Evolutionary conservation across 352 stramenopile species (phyloP), one percentile per base, ranked within the genome.

Genomic region (Pythium phragmitis): DNA sequence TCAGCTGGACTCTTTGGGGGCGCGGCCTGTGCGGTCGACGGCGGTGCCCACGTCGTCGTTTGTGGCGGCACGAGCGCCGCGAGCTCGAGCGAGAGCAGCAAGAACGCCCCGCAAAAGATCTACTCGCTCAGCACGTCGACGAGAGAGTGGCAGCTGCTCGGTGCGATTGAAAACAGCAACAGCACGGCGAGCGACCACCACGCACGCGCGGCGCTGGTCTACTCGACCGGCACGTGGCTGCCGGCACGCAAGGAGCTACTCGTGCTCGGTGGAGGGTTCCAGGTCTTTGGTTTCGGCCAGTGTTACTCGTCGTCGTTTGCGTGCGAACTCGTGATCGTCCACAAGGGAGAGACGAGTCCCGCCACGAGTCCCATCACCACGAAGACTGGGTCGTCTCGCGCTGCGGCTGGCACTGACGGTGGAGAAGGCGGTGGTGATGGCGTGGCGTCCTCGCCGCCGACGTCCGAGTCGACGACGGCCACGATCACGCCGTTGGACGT

Each of bases 241-340:
- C 37, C 58, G 1, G 30, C 69, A 43, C n/a, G 75, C 47, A 60
- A 70, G 54, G 45, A 77, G 65, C 16, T 63, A 79, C 41, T 83
- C 53, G 59, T 92, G 46, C 57, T 92, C 13, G 87, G 87, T 0
- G 87, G 87, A 47, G 85, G 87, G 6, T 92, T 90, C 56, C 87
- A 96, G 66, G 88, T 79, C 49, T 96, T 92, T 74, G 87, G 87
- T 14, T 96, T 94, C 63, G 87, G 82, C 0, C 80, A 91, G 41
- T 82, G 90, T 57, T 94, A 93, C 66, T 91, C 82, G 26, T 79
- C 77, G 23, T 63, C 72, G 30, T 80, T 86, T 55, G 69, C 74
- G n/a, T 91, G 79, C 43, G 63, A 84, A 16, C 53, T 92, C 13
- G 70, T 74, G 11, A n/a, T 88, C 21, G 51, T 69, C 11, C 53